Evolutionary conservation across 192 early-diverging fungal genomes (phyloP).

Genomic region (Helicostylum pulchrum): DNA sequence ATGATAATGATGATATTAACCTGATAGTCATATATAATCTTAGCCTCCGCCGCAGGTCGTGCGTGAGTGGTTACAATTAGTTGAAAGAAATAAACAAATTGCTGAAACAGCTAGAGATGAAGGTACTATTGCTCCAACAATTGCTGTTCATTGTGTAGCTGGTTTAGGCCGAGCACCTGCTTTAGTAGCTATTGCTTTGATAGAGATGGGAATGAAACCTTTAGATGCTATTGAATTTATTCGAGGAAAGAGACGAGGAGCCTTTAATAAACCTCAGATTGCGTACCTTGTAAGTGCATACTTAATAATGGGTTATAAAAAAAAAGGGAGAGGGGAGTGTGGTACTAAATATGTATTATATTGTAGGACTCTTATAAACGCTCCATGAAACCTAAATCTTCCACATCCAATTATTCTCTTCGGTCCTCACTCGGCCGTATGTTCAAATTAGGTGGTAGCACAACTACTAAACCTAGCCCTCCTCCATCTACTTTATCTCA

Average conservation of each 20-base stretch:
- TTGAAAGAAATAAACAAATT: conserved; percentile 43
- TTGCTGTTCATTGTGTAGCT: conserved; percentile 93
- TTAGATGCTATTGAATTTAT: conserved; percentile 75
- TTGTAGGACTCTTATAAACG: conserved; percentile 38
- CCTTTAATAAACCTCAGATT: conserved; percentile 61
- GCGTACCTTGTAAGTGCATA: conserved; percentile 22
- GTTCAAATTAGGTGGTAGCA: conserved; percentile 33
- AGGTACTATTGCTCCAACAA: conserved; percentile 42
- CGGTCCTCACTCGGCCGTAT: conserved; percentile 31
- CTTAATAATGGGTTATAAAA: not conserved
- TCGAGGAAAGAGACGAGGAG: conserved; percentile 67
- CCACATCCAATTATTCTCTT: conserved; percentile 27
- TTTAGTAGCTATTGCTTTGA: conserved; percentile 77
- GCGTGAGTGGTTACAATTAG: conserved; percentile 59
- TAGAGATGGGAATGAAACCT: conserved; percentile 74
- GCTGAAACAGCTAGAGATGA: conserved; percentile 17
- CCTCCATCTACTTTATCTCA: conserved; percentile 1
- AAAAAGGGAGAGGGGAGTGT: not conserved
- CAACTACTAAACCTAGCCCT: not conserved
- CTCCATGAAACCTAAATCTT: conserved; percentile 25
- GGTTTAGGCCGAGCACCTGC: conserved; percentile 93
- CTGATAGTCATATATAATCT: not conserved
- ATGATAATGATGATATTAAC: not conserved
- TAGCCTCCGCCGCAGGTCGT: conserved; percentile 46
- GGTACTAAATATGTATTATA: not conserved